Evolutionary conservation across 78 protist genomes (phyloP).

Genomic region (Carpediemonas membranifera): DNA sequence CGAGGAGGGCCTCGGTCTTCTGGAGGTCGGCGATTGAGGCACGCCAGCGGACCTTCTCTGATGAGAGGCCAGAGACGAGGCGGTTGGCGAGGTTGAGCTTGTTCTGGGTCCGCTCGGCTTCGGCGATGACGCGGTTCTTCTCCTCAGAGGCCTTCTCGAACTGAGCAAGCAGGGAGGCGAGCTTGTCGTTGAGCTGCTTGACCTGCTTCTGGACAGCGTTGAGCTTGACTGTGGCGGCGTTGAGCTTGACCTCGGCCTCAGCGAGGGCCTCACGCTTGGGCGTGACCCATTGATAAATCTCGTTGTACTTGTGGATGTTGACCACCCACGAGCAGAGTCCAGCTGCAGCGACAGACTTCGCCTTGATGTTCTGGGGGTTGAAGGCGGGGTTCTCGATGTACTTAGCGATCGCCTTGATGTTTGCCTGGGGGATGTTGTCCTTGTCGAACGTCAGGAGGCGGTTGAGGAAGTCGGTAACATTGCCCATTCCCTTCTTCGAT

Average conservation of each 20-base stretch:
- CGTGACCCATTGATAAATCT: conserved; percentile 42
- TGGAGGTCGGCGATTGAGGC: conserved; percentile 15
- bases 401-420: background rate
- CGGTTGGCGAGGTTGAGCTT: conserved; percentile 51
- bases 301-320: conserved; percentile 32
- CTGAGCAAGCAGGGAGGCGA: background rate
- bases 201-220: conserved; percentile 27
- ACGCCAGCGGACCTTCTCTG: conserved; percentile 61
- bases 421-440: conserved; percentile 45
- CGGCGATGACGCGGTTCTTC: conserved; percentile 28
- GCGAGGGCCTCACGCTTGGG: conserved; percentile 49
- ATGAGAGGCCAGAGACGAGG: conserved; percentile 56
- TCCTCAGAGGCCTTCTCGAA: conserved; percentile 27
- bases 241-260: conserved; percentile 36
- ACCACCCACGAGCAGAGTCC: conserved; percentile 56
- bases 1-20: conserved; percentile 17
- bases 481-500: conserved; percentile 54
- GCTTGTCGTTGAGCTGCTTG: conserved; percentile 3
- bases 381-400: conserved; percentile 29
- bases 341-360: conserved; percentile 50
- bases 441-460: conserved; percentile 34
- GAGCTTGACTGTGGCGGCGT: conserved; percentile 22
- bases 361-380: conserved; percentile 8
- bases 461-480: conserved; percentile 32
- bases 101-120: conserved; percentile 33